phyloP scores from a whole-genome alignment of 1,284 basidiomycete species.

The Neonothopanus nambi region DNA sequence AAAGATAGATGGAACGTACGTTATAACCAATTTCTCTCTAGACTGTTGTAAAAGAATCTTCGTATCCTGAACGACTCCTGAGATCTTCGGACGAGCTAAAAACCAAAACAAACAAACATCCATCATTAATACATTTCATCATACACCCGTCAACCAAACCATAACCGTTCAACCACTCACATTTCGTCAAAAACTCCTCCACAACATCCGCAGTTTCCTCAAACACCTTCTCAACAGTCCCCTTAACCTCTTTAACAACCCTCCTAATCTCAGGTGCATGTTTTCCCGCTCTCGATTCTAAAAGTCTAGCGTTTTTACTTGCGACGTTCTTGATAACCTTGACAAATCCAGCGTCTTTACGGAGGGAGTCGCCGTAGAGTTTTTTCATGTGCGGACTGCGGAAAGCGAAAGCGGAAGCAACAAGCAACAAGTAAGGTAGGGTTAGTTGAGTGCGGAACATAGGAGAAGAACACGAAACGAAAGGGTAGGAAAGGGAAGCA shows the following conservation, averaged over 20 bases:
- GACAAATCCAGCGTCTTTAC: constrained; percentile 94
- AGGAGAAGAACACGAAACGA: neutral
- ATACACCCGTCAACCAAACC: neutral
- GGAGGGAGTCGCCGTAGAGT: constrained; percentile 89
- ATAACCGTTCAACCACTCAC: too few species aligned
- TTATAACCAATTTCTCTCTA: constrained; percentile 85
- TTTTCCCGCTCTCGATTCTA: constrained; percentile 66
- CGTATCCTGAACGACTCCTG: constrained; percentile 89
- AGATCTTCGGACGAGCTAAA: constrained; percentile 58
- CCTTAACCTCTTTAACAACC: constrained; percentile 87
- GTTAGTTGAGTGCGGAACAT: too few species aligned
- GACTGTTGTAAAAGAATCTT: constrained; percentile 91
- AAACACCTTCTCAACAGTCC: constrained; percentile 93
- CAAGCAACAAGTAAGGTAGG: too few species aligned
- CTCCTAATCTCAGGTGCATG: constrained; percentile 77
- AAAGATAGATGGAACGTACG: constrained; percentile 52
- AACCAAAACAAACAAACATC: neutral
- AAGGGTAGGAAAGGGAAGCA: too few species aligned
- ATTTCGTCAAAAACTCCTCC: constrained; percentile 90
- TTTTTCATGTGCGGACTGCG: constrained; percentile 94
- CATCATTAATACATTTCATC: neutral
- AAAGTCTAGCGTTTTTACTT: constrained; percentile 71
- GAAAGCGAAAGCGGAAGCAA: too few species aligned
- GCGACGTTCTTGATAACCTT: constrained; percentile 95
- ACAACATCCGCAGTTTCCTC: constrained; percentile 89